A percentile compares a stretch with the other conserved stretches of the same genome.
These are phyloP conservation scores for Sporothrix brunneoviolacea DNA, from an alignment of 2,329 filamentous ascomycete genomes.

Conservation along the genomic window DNA sequence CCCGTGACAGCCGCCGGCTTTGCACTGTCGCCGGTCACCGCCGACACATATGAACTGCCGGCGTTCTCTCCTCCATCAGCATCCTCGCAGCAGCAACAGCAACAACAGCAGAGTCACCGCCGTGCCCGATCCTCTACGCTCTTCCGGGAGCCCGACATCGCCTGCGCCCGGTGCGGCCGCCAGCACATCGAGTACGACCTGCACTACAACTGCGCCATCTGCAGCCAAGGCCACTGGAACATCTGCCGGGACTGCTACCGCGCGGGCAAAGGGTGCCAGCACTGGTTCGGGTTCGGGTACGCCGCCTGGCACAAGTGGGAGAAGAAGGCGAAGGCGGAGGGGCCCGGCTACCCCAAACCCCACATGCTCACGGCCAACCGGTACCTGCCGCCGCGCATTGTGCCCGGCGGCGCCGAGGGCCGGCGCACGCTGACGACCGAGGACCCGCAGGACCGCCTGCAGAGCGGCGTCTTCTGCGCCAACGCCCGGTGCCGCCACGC, in stretches of 20 bases:
- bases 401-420: slow-evolving; percentile 47
- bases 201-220: slow-evolving; percentile 74
- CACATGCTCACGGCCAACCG: slow-evolving; percentile 55
- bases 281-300: slow-evolving; percentile 85
- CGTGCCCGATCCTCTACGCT: slow-evolving; percentile 33
- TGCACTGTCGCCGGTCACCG: slow-evolving; percentile 10
- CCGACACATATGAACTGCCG: slow-evolving; percentile 9
- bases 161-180: slow-evolving; percentile 64
- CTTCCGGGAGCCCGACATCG: slow-evolving; percentile 64
- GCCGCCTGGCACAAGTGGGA: slow-evolving; percentile 64
- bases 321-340: slow-evolving; percentile 25
- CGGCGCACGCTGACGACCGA: slow-evolving; percentile 56
- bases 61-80: background rate
- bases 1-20: slow-evolving; percentile 3
- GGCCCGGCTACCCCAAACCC: slow-evolving; percentile 32
- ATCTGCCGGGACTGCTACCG: slow-evolving; percentile 80
- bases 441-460: slow-evolving; percentile 60
- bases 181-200: slow-evolving; percentile 75
- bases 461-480: slow-evolving; percentile 82
- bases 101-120: background rate
- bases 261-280: slow-evolving; percentile 64
- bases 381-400: slow-evolving; percentile 44
- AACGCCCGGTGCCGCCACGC: slow-evolving; percentile 61
- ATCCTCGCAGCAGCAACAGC: background rate
- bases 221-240: slow-evolving; percentile 65